Percentiles rank a stretch among this genome's conserved stretches.
phyloP scores from a whole-genome alignment of 331 rosid species.

The Acacia pycnantha region DNA sequence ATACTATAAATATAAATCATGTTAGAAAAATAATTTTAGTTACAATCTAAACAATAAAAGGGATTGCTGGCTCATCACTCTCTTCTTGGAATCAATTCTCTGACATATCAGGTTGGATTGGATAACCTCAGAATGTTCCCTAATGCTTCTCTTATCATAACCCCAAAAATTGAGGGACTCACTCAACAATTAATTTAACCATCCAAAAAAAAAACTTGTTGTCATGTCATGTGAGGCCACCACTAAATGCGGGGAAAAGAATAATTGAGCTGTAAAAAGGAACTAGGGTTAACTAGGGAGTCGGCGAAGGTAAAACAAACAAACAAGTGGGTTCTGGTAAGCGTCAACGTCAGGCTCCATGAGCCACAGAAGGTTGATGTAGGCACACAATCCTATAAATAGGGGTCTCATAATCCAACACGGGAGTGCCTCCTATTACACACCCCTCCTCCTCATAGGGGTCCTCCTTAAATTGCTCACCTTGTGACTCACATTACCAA shows the following conservation, averaged over 20 bases:
- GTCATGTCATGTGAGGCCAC: not conserved
- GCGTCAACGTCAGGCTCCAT: not conserved
- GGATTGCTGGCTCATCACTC: not conserved
- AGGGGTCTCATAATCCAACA: not conserved
- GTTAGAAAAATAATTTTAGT: too few relatives aligned
- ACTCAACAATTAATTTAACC: too few relatives aligned
- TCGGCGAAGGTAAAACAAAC: not conserved
- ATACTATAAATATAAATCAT: too few relatives aligned
- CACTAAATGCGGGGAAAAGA: not conserved
- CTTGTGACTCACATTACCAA: not conserved
- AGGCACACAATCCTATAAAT: not conserved
- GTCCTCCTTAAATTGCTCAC: not conserved
- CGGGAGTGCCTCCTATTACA: not conserved
- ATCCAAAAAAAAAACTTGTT: too few relatives aligned
- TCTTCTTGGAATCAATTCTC: not conserved
- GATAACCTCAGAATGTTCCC: not conserved
- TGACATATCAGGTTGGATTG: not conserved
- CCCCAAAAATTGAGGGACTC: not conserved
- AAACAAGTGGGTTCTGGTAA: not conserved
- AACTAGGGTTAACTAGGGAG: not conserved
- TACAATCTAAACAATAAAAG: not conserved
- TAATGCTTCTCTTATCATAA: not conserved
- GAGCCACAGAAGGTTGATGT: not conserved
- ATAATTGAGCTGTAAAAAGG: not conserved
- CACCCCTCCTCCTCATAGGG: too few relatives aligned